These are phyloP conservation scores for Aspergillus bertholletiae DNA, from an alignment of 495 filamentous ascomycete genomes.

Conservation along the genomic window DNA sequence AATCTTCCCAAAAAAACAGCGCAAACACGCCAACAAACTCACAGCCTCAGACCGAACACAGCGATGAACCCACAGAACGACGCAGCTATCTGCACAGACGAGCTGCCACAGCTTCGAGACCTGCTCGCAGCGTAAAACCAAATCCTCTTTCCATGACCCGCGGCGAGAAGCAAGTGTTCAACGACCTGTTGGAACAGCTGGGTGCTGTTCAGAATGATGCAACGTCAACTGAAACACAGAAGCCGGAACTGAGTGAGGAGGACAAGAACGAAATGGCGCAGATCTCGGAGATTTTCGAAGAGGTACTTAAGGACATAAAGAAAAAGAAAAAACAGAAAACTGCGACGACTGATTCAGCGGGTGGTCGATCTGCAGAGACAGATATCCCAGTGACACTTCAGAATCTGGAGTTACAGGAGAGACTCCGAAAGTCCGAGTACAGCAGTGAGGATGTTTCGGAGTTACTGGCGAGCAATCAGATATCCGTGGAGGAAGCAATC, in stretches of 20 bases:
- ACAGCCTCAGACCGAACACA: neutral
- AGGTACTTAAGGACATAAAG: conserved; percentile 19
- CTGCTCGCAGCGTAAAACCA: neutral
- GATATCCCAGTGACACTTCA: neutral
- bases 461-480: conserved; percentile 6
- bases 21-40: neutral
- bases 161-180: conserved; percentile 25
- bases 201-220: conserved; percentile 5
- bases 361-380: neutral
- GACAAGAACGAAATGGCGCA: conserved; percentile 21
- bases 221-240: neutral
- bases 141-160: conserved; percentile 17
- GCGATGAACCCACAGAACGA: conserved; percentile 1
- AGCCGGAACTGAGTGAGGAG: conserved; percentile 2
- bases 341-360: neutral
- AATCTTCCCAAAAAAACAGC: neutral
- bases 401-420: neutral
- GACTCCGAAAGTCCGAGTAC: conserved; percentile 6
- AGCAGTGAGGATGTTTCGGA: conserved; percentile 22
- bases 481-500: conserved; percentile 23
- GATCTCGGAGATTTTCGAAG: conserved; percentile 28
- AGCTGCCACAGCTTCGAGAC: conserved; percentile 12
- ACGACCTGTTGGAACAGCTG: conserved; percentile 23
- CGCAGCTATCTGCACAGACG: conserved; percentile 27
- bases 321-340: conserved; percentile 3